Evolutionary conservation across 2,329 filamentous ascomycete species (phyloP).

Genomic region (Xylariales sp.): DNA sequence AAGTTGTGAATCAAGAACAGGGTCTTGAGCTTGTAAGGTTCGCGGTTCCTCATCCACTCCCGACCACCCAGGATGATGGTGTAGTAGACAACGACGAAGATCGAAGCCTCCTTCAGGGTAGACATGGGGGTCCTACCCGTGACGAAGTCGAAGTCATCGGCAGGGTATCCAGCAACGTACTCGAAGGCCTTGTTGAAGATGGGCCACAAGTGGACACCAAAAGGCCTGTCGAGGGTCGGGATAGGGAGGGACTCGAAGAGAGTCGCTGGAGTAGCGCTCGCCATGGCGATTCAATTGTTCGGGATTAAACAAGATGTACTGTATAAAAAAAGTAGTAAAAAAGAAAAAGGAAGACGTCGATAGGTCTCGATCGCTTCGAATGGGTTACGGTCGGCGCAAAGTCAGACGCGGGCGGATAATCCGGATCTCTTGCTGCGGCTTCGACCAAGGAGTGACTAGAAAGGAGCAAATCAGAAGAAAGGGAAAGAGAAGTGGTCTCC

Average conservation of each 20-base stretch:
- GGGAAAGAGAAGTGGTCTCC: too few relatives aligned
- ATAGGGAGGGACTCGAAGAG: conserved; percentile 56
- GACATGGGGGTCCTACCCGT: conserved; percentile 83
- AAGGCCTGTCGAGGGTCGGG: conserved; percentile 86
- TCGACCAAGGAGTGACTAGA: too few relatives aligned
- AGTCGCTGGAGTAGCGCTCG: conserved; percentile 29
- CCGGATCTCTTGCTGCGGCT: too few relatives aligned
- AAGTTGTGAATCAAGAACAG: conserved; percentile 98
- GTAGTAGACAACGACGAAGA: conserved; percentile 86
- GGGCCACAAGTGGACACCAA: conserved; percentile 89
- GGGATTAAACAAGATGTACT: too few relatives aligned
- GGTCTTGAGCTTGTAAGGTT: conserved; percentile 80
- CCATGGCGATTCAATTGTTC: too few relatives aligned
- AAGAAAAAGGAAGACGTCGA: too few relatives aligned
- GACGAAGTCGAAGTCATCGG: conserved; percentile 80
- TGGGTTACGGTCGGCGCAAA: too few relatives aligned
- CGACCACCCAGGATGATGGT: conserved; percentile 88
- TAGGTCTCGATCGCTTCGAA: too few relatives aligned
- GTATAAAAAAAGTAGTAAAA: too few relatives aligned
- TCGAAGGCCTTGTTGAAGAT: conserved; percentile 88
- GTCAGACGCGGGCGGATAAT: too few relatives aligned
- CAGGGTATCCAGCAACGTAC: conserved; percentile 71
- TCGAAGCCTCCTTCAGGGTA: conserved; percentile 75
- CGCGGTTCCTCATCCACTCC: conserved; percentile 83
- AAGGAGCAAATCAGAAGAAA: too few relatives aligned